Evolutionary conservation across 148 eudicot species (phyloP).

Genomic region (Camellia sinensis): DNA sequence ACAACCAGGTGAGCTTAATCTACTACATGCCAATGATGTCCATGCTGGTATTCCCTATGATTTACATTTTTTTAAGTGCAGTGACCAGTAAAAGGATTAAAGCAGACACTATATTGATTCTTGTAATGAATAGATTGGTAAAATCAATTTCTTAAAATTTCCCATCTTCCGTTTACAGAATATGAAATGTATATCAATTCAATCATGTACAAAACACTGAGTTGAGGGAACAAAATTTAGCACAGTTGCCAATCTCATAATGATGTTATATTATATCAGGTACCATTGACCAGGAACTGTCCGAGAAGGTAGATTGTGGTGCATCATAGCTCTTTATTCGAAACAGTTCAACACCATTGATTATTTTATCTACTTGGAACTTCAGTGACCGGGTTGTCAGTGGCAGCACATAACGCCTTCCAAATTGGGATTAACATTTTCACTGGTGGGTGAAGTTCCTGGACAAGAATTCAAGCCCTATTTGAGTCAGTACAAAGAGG

Average conservation of each 20-base stretch:
- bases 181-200: neutral
- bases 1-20: too few relatives aligned
- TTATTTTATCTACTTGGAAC: neutral
- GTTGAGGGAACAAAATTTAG: neutral
- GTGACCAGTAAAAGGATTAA: too few relatives aligned
- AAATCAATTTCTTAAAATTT: neutral
- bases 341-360: neutral
- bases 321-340: too few relatives aligned
- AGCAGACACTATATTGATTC: too few relatives aligned
- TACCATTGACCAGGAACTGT: neutral
- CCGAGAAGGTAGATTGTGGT: neutral
- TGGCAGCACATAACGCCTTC: constrained; percentile 64
- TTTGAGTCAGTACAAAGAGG: neutral
- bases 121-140: too few relatives aligned
- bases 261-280: neutral
- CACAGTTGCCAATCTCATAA: neutral
- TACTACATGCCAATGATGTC: too few relatives aligned
- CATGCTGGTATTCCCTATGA: too few relatives aligned
- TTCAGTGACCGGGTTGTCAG: constrained; percentile 17
- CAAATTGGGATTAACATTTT: constrained; percentile 71
- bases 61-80: too few relatives aligned
- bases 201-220: neutral
- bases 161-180: neutral
- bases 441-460: constrained; percentile 74
- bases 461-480: constrained; percentile 8